Evolutionary conservation across 2,329 filamentous ascomycete species (phyloP).

Genomic region (Aspergillus calidoustus): DNA sequence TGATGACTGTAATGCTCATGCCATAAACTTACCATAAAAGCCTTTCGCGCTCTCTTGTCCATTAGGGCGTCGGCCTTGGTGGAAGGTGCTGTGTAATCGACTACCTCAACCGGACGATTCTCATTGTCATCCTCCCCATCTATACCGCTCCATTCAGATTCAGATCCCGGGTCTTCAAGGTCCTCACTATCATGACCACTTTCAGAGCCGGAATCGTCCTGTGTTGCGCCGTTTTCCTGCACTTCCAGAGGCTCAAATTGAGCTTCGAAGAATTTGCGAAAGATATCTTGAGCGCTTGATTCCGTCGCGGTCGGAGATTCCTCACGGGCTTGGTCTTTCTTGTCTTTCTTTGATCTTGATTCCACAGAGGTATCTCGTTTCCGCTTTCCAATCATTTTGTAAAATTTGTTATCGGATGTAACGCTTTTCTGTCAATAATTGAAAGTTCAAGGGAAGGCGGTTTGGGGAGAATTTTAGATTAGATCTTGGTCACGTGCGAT

Average conservation of each 20-base stretch:
- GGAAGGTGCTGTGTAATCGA: constrained; percentile 62
- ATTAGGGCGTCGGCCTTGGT: constrained; percentile 51
- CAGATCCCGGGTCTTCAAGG: constrained; percentile 32
- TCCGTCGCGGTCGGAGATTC: constrained; percentile 32
- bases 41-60: constrained; percentile 73
- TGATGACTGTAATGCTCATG: background rate
- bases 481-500: constrained; percentile 44
- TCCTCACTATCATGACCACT: constrained; percentile 21
- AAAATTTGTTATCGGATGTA: constrained; percentile 22
- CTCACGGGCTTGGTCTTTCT: constrained; percentile 30
- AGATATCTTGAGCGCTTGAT: constrained; percentile 71
- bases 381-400: constrained; percentile 52
- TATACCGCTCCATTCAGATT: constrained; percentile 67
- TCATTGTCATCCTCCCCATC: constrained; percentile 56
- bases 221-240: constrained; percentile 18
- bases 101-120: constrained; percentile 58
- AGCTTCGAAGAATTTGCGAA: constrained; percentile 84
- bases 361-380: constrained; percentile 49
- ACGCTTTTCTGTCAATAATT: background rate
- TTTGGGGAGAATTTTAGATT: constrained; percentile 2
- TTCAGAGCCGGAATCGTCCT: constrained; percentile 11
- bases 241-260: constrained; percentile 75
- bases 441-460: background rate
- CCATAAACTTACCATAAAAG: constrained; percentile 69
- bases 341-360: constrained; percentile 28